Percentiles rank a stretch among this genome's conserved stretches.
These are phyloP conservation scores for Kregervanrija pseudodelftensis DNA, from an alignment of 805 yeast genomes.

Conservation along the genomic window DNA sequence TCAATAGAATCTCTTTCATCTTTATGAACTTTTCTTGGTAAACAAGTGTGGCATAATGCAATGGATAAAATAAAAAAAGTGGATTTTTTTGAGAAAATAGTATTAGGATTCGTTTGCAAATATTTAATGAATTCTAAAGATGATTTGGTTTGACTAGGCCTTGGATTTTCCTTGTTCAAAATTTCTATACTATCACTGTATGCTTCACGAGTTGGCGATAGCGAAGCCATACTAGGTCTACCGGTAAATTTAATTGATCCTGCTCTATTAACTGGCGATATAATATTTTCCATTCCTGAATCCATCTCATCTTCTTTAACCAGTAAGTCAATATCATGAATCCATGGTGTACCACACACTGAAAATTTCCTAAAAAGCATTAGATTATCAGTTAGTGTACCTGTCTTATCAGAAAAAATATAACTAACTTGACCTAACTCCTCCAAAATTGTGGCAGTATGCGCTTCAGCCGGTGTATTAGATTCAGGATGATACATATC, in stretches of 20 bases:
- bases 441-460: slow-evolving; percentile 91
- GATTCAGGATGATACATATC: slow-evolving; percentile 87
- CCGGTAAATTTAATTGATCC: slow-evolving; percentile 32
- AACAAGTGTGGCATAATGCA: slow-evolving; percentile 85
- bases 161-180: slow-evolving; percentile 22
- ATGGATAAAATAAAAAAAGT: slow-evolving; percentile 73
- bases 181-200: background rate
- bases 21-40: slow-evolving; percentile 48
- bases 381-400: slow-evolving; percentile 89
- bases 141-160: slow-evolving; percentile 36
- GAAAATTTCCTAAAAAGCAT: slow-evolving; percentile 90
- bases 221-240: slow-evolving; percentile 52
- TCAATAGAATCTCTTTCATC: slow-evolving; percentile 11
- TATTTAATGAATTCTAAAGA: slow-evolving; percentile 63
- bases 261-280: slow-evolving; percentile 6
- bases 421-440: slow-evolving; percentile 96
- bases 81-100: slow-evolving; percentile 63
- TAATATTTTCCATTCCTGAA: background rate
- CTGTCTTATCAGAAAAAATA: slow-evolving; percentile 93
- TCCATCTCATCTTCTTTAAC: slow-evolving; percentile 17
- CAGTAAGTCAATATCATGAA: slow-evolving; percentile 60
- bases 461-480: slow-evolving; percentile 89
- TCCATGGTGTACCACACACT: slow-evolving; percentile 84
- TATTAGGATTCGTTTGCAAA: slow-evolving; percentile 64
- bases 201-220: slow-evolving; percentile 9